A percentile compares a stretch with the other conserved stretches of the same genome.
phyloP scores from a whole-genome alignment of 805 yeast species.

The Lipomyces mesembrius region DNA sequence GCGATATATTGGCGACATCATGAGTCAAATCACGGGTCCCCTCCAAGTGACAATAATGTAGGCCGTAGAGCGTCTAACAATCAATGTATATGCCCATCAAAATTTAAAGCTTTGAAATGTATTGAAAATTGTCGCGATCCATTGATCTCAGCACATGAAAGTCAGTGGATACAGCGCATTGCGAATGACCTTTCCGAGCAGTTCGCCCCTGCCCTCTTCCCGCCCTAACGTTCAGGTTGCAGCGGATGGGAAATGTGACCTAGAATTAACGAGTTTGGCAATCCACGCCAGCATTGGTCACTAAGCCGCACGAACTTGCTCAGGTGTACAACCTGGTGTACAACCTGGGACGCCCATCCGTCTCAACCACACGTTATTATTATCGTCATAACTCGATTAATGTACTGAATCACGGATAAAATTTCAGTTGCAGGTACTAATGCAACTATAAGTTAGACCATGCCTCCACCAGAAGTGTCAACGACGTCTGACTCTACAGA shows the following conservation, averaged over 20 bases:
- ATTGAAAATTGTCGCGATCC: too few species aligned
- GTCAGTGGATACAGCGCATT: not conserved
- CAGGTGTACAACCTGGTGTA: too few species aligned
- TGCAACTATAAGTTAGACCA: not conserved
- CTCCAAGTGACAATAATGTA: not conserved
- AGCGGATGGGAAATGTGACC: too few species aligned
- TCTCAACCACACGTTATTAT: too few species aligned
- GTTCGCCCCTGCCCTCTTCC: not conserved
- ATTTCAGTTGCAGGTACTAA: not conserved
- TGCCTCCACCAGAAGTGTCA: conserved; percentile 3
- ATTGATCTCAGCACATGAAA: not conserved
- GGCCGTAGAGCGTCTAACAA: not conserved
- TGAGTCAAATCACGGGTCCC: not conserved
- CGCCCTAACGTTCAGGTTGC: not conserved
- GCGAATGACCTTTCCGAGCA: not conserved
- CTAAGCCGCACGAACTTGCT: too few species aligned
- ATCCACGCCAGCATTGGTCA: too few species aligned
- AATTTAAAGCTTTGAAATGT: not conserved
- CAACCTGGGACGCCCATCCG: too few species aligned
- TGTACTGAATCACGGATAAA: not conserved
- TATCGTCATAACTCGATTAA: too few species aligned
- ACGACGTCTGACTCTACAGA: not conserved
- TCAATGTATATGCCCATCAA: not conserved
- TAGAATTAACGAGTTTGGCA: too few species aligned
- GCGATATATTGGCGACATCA: conserved; percentile 21